A percentile compares a stretch with the other conserved stretches of the same genome.
These are phyloP conservation scores for Glonium stellatum DNA, from an alignment of 495 filamentous ascomycete species.

Conservation along the genomic window DNA sequence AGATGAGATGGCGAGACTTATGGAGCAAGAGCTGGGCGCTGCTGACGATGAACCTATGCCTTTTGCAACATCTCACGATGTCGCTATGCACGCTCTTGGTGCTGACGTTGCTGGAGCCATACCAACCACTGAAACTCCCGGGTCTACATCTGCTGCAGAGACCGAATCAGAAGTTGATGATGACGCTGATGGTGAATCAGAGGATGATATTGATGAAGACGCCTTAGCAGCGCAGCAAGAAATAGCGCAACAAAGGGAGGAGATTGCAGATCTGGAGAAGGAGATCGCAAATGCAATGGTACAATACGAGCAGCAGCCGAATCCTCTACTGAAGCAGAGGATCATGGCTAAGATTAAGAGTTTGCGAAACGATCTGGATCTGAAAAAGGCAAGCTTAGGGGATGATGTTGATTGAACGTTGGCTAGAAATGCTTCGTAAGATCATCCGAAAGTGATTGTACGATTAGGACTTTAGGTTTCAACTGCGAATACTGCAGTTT, in stretches of 20 bases:
- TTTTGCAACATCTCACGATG: constrained; percentile 25
- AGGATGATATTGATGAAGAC: constrained; percentile 44
- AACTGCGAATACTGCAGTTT: too few species aligned
- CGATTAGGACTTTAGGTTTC: too few species aligned
- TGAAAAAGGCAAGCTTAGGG: constrained; percentile 45
- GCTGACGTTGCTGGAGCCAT: constrained; percentile 2
- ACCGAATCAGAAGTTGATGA: constrained; percentile 44
- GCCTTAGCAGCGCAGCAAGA: constrained; percentile 41
- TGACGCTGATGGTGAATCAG: constrained; percentile 45
- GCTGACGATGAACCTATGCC: constrained; percentile 26
- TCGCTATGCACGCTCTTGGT: constrained; percentile 23
- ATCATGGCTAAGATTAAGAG: constrained; percentile 48
- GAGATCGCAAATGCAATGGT: constrained; percentile 43
- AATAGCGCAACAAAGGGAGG: constrained; percentile 43
- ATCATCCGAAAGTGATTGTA: too few species aligned
- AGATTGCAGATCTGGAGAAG: constrained; percentile 45
- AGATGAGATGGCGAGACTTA: constrained; percentile 44
- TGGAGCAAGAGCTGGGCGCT: constrained; percentile 31
- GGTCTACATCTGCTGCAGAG: constrained; percentile 25
- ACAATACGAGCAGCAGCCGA: constrained; percentile 36
- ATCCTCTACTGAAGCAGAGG: constrained; percentile 47
- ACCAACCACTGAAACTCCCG: constrained; percentile 11
- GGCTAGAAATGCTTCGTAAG: neutral
- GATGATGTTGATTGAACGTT: constrained; percentile 16
- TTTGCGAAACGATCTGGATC: constrained; percentile 47